These are phyloP conservation scores for Penicillium sp. DNA, from an alignment of 2,329 filamentous ascomycete genomes.

Conservation along the genomic window DNA sequence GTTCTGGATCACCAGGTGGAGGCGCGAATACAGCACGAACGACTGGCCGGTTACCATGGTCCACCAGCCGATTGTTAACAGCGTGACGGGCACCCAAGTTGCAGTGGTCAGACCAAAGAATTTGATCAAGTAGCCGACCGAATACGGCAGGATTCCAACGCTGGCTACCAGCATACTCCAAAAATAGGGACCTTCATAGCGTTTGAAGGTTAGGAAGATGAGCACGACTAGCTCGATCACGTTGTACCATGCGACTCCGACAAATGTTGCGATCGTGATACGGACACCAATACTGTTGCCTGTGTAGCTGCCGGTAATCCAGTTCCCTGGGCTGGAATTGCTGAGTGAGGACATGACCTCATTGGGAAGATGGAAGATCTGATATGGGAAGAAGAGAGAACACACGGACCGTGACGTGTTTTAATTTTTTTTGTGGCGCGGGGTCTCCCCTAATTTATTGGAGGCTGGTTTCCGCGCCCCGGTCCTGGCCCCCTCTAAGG, in stretches of 20 bases:
- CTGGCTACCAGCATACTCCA: constrained; percentile 48
- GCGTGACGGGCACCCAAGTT: constrained; percentile 30
- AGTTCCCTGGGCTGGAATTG: constrained; percentile 27
- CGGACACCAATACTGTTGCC: constrained; percentile 25
- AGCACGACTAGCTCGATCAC: constrained; percentile 47
- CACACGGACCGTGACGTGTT: constrained; percentile 5
- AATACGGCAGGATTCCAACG: constrained; percentile 46
- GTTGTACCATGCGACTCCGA: constrained; percentile 33
- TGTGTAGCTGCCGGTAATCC: constrained; percentile 30
- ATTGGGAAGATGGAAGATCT: constrained; percentile 8
- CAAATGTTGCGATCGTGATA: constrained; percentile 30
- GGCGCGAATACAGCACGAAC: constrained; percentile 58
- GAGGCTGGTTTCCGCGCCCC: not conserved
- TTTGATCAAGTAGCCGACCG: constrained; percentile 30
- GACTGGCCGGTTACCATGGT: constrained; percentile 59
- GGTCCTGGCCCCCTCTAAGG: constrained; percentile 2
- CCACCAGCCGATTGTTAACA: constrained; percentile 53
- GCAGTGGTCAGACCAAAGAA: constrained; percentile 26
- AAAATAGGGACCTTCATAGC: constrained; percentile 50
- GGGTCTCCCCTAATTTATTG: constrained; percentile 2
- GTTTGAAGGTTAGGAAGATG: constrained; percentile 49
- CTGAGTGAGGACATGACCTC: constrained; percentile 25
- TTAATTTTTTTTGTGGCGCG: not conserved
- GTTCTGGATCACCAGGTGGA: constrained; percentile 56
- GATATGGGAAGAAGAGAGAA: not conserved